phyloP scores from a whole-genome alignment of 2,329 filamentous ascomycete species.

The Didymella arachidicola region DNA sequence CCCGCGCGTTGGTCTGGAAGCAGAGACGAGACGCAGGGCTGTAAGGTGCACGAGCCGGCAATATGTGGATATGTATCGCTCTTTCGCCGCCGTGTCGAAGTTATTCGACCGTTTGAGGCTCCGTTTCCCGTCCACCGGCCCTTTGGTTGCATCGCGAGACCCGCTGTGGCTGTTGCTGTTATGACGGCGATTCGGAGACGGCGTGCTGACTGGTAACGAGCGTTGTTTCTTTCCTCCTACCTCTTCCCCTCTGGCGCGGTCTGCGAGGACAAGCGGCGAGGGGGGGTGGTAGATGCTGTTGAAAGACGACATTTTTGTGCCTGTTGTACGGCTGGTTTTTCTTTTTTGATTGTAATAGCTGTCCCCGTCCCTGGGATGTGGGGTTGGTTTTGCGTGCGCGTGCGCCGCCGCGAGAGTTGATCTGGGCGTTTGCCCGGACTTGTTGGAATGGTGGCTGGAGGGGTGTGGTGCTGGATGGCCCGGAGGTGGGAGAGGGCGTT shows the following conservation, averaged over 20 bases:
- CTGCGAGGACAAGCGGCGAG: too few relatives aligned
- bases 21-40: constrained; percentile 22
- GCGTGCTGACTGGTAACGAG: constrained; percentile 54
- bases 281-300: constrained; percentile 27
- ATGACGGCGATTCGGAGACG: constrained; percentile 38
- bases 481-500: constrained; percentile 11
- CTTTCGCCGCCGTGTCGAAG: constrained; percentile 44
- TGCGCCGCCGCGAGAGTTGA: constrained; percentile 46
- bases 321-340: constrained; percentile 43
- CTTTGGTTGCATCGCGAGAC: constrained; percentile 47
- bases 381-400: constrained; percentile 50
- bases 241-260: background rate
- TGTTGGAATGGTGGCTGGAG: constrained; percentile 14
- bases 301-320: constrained; percentile 49
- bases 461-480: constrained; percentile 24
- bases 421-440: constrained; percentile 45
- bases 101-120: constrained; percentile 21
- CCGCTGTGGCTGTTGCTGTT: constrained; percentile 48
- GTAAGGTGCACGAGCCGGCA: constrained; percentile 50
- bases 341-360: constrained; percentile 33
- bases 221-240: constrained; percentile 50
- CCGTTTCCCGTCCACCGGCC: constrained; percentile 43
- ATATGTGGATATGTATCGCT: constrained; percentile 55
- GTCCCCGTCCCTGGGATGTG: constrained; percentile 52
- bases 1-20: too few relatives aligned